phyloP scores from a whole-genome alignment of 83 land plant species.

The Diphasiastrum complanatum region DNA sequence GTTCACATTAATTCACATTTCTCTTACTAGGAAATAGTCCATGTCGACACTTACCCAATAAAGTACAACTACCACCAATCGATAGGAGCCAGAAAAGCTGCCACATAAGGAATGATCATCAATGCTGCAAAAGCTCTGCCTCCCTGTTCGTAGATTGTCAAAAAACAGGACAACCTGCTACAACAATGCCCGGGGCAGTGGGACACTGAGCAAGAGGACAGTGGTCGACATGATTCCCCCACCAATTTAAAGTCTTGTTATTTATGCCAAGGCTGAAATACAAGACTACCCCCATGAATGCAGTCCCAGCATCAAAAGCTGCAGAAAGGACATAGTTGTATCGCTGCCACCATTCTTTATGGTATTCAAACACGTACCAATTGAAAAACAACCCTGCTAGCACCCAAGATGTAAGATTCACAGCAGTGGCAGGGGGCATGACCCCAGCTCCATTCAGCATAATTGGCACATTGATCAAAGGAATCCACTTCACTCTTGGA shows the following conservation, averaged over 20 bases:
- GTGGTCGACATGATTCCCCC: slow-evolving; percentile 5
- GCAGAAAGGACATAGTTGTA: slow-evolving; percentile 16
- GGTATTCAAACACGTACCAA: neutral
- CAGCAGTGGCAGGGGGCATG: slow-evolving; percentile 9
- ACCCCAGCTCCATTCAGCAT: neutral
- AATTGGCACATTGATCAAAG: slow-evolving; percentile 4
- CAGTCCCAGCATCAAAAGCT: slow-evolving; percentile 14
- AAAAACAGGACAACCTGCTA: slow-evolving; percentile 13
- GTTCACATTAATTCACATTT: too few species aligned
- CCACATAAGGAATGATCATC: too few species aligned
- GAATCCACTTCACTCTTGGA: slow-evolving; percentile 7
- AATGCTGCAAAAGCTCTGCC: too few species aligned
- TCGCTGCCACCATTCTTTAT: slow-evolving; percentile 13
- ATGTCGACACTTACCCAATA: too few species aligned
- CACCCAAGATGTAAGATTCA: slow-evolving; percentile 6
- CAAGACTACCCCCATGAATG: slow-evolving; percentile 16
- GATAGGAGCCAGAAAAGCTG: too few species aligned
- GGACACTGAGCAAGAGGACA: slow-evolving; percentile 15
- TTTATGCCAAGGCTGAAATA: slow-evolving; percentile 6
- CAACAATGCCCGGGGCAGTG: slow-evolving; percentile 11
- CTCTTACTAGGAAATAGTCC: too few species aligned
- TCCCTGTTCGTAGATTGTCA: too few species aligned
- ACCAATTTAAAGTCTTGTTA: slow-evolving; percentile 5
- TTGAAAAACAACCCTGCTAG: slow-evolving; percentile 3
- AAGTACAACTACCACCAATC: too few species aligned